Base-by-base conservation (phyloP, 2,329 filamentous ascomycete species). In the Colletotrichum viniferum region DNA sequence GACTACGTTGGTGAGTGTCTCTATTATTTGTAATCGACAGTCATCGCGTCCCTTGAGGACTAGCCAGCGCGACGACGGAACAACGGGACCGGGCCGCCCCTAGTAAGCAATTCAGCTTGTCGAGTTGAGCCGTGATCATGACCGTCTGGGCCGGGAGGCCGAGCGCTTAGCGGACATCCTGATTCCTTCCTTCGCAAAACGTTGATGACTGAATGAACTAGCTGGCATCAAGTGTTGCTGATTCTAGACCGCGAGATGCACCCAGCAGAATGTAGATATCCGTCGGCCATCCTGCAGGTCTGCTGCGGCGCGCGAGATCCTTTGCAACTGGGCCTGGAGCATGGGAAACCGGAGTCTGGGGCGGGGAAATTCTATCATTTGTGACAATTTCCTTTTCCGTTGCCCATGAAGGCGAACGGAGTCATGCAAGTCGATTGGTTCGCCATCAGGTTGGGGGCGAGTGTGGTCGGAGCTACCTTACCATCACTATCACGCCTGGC, bases 81-180 rank as follows among this genome's bases (percentile, higher is more conserved):
- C 30, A 21, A 30, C 38, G 58, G 68, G 72, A 58, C 72, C 72
- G 72, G 72, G 69, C 72, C 72, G 72, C 55, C 61, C 72, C 72
- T 74, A 74, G 68, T 24, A 13, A 72, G 16, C 5, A 18, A 7
- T 55, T 16, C 12, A 52, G 60, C 30, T 18, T 3, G 7, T 18
- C 30, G 16, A 58, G 2, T 60, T n/a, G 36, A 38, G 21, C 26
- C 72, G 67, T 38, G 4, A 8, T 28, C 12, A n/a, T 66, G 68
- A 68, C 21, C 52, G 7, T 14, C 28, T 74, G 61, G 72, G 36
- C 68, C 68, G 68, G 30, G 26, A 12, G n/a, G 30, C 68, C 38
- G 62, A 62, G 55, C 36, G 28, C 36, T 71, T 52, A 28, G 7
- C 28, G 34, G 7, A 14, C 10, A 12, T 13, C 43, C n/a, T 52